Percentiles rank a stretch among this genome's conserved stretches.
phyloP scores from a whole-genome alignment of 2,329 filamentous ascomycete genomes.

The Ceratocystis colombiana region DNA sequence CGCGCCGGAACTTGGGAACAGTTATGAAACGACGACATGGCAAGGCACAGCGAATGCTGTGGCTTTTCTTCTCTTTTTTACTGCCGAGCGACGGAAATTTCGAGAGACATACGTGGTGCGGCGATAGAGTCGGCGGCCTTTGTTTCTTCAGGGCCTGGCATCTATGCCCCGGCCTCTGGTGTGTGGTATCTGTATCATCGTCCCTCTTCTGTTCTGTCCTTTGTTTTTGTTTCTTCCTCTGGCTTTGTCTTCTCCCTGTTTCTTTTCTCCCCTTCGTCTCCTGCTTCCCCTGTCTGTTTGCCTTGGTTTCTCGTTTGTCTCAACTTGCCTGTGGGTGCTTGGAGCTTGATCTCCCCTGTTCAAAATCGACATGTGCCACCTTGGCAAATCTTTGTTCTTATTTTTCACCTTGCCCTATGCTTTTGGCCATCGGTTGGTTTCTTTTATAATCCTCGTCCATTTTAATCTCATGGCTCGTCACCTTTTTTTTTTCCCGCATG shows the following conservation, averaged over 20 bases:
- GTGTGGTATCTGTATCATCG: conserved; percentile 9
- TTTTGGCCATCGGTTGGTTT: not conserved
- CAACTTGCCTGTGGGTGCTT: not conserved
- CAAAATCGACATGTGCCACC: conserved; percentile 8
- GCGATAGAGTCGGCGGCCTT: not conserved
- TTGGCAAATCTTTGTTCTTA: conserved; percentile 13
- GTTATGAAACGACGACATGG: not conserved
- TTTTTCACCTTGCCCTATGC: conserved; percentile 14
- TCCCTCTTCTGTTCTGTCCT: not conserved
- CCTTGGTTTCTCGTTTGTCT: conserved; percentile 7
- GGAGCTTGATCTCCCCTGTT: conserved; percentile 7
- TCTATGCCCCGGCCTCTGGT: not conserved
- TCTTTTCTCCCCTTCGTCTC: not conserved
- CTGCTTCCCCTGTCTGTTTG: not conserved
- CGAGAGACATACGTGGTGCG: not conserved
- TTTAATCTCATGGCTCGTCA: not conserved
- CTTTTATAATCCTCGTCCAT: conserved; percentile 12
- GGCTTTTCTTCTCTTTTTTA: not conserved
- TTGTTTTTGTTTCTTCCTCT: not conserved
- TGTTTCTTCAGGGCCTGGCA: conserved; percentile 3
- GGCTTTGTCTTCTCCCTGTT: too few species aligned
- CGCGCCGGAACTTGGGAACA: not conserved
- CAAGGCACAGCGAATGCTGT: not conserved
- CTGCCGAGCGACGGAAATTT: not conserved
- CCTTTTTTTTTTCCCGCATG: not conserved